These are phyloP conservation scores for Coccomyxa subellipsoidea DNA, from an alignment of 163 green algal species.

Conservation along the genomic window DNA sequence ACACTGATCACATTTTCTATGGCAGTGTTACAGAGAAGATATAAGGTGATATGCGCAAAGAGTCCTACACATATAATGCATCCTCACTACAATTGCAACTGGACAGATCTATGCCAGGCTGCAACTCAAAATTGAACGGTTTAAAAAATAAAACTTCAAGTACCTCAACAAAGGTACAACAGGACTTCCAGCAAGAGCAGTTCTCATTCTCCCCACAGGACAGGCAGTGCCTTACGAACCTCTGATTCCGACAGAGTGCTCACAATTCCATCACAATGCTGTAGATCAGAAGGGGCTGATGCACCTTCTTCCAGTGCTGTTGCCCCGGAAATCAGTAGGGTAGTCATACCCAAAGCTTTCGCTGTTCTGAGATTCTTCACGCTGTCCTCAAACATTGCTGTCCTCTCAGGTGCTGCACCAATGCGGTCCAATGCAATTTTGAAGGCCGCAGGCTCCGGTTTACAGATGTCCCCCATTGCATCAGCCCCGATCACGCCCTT, in stretches of 20 bases:
- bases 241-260: background rate
- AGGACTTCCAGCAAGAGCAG: background rate
- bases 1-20: no score
- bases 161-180: background rate
- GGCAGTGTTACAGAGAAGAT: no score
- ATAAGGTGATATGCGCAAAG: no score
- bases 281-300: background rate
- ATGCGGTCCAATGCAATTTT: conserved; percentile 6
- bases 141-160: background rate
- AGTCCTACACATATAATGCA: no score
- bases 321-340: conserved; percentile 19
- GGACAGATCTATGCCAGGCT: no score
- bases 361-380: conserved; percentile 23
- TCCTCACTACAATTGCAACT: no score
- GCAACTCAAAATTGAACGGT: background rate
- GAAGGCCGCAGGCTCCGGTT: conserved; percentile 21
- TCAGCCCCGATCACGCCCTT: conserved; percentile 22
- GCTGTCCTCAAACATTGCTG: conserved; percentile 32
- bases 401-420: background rate
- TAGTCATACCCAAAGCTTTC: conserved; percentile 20
- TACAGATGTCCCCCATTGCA: conserved; percentile 18
- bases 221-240: background rate
- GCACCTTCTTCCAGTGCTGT: conserved; percentile 18
- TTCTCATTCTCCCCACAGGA: background rate
- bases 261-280: background rate